Conservation (phyloP, 2,329 filamentous ascomycete species). For the Fusarium stilboides region DNA sequence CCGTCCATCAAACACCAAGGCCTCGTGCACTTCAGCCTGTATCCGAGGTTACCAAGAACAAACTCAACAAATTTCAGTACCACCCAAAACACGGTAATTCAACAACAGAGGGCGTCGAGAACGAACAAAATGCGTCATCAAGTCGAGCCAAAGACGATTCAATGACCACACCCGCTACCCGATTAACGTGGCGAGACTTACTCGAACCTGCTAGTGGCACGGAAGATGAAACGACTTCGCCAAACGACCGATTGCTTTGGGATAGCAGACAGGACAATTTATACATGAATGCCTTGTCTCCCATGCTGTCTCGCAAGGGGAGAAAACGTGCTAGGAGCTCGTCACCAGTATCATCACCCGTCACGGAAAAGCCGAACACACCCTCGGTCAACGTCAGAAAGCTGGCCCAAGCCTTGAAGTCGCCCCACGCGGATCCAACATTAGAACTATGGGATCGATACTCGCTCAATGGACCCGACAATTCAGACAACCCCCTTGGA, state of each 20-base stretch:
- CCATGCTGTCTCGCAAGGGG: conserved; percentile 65
- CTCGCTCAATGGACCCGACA: conserved; percentile 63
- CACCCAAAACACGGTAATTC: conserved; percentile 46
- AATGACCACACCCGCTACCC: conserved; percentile 64
- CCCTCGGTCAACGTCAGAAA: conserved; percentile 71
- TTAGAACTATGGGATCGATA: conserved; percentile 85
- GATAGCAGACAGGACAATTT: conserved; percentile 64
- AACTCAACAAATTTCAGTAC: conserved; percentile 71
- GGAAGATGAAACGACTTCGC: conserved; percentile 67
- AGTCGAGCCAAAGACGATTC: conserved; percentile 44
- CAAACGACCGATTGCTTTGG: conserved; percentile 75
- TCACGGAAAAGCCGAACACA: conserved; percentile 60
- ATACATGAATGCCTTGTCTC: conserved; percentile 61
- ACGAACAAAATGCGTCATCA: conserved; percentile 18
- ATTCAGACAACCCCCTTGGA: conserved; percentile 60
- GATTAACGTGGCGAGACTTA: conserved; percentile 72
- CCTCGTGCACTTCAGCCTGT: conserved; percentile 63
- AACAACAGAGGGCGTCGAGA: conserved; percentile 32
- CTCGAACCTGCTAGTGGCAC: conserved; percentile 61
- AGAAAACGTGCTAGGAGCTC: conserved; percentile 82
- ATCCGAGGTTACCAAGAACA: conserved; percentile 72
- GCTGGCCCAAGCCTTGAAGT: conserved; percentile 72
- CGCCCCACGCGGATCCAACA: conserved; percentile 79
- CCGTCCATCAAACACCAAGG: conserved; percentile 56
- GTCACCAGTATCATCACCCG: conserved; percentile 79